Evolutionary conservation across 371 early-diverging fungal species (phyloP).

Genomic region (Mortierella sp.): DNA sequence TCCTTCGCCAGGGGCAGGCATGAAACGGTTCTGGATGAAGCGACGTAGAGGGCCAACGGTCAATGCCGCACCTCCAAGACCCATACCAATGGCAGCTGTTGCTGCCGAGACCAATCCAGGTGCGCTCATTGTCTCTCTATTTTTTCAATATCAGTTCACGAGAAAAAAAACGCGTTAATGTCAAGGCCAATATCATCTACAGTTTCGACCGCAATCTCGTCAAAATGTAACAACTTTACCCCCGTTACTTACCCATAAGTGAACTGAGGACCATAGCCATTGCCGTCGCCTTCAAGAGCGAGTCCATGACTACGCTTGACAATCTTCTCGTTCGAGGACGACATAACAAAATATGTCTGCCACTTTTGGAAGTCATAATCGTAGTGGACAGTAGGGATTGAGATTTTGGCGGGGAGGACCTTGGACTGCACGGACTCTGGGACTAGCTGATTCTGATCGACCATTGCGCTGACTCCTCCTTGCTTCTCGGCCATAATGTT

Average conservation of each 20-base stretch:
- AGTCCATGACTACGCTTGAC: slow-evolving; percentile 71
- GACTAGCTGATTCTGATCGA: slow-evolving; percentile 62
- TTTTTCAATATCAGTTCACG: background rate
- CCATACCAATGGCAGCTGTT: slow-evolving; percentile 56
- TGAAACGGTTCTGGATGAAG: slow-evolving; percentile 58
- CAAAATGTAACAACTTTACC: too few species aligned
- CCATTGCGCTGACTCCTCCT: slow-evolving; percentile 22
- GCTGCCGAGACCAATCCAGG: slow-evolving; percentile 61
- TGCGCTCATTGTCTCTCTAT: slow-evolving; percentile 68
- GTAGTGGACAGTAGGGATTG: slow-evolving; percentile 60
- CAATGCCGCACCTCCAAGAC: slow-evolving; percentile 40
- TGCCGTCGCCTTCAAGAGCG: slow-evolving; percentile 58
- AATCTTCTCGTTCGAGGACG: slow-evolving; percentile 67
- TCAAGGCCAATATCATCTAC: too few species aligned
- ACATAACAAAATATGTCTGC: slow-evolving; percentile 77
- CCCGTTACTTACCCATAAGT: slow-evolving; percentile 58
- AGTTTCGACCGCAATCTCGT: too few species aligned
- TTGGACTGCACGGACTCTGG: slow-evolving; percentile 57
- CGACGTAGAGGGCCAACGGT: slow-evolving; percentile 60
- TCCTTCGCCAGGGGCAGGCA: slow-evolving; percentile 74
- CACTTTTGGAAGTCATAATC: slow-evolving; percentile 65
- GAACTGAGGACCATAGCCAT: slow-evolving; percentile 70
- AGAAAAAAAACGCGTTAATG: background rate
- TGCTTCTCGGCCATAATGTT: slow-evolving; percentile 44
- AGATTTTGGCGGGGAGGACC: slow-evolving; percentile 54